These are phyloP conservation scores for Suillus subaureus DNA, from an alignment of 768 basidiomycete species.

Conservation along the genomic window DNA sequence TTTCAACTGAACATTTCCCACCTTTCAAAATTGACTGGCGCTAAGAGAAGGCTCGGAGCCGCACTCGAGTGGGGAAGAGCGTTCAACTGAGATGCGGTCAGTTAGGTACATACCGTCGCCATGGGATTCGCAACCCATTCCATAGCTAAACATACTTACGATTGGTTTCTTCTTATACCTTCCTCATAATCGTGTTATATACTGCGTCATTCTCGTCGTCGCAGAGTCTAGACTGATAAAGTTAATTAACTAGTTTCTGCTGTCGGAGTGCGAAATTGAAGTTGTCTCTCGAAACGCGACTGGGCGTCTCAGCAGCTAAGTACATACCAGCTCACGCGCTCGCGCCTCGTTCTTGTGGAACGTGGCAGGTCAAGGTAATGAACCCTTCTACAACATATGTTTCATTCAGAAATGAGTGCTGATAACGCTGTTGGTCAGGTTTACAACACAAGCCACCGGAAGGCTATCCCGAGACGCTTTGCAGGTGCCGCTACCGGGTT, in stretches of 20 bases:
- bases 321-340: conserved; percentile 17
- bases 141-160: not conserved
- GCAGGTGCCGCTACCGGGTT: conserved; percentile 23
- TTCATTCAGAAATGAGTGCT: conserved; percentile 8
- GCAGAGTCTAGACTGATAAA: not conserved
- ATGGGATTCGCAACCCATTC: not conserved
- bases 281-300: conserved; percentile 4
- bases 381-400: conserved; percentile 3
- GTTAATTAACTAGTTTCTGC: not conserved
- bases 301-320: not conserved
- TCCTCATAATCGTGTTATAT: not conserved
- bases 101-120: not conserved
- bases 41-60: not conserved
- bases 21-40: not conserved
- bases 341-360: conserved; percentile 21
- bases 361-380: conserved; percentile 14
- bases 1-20: not conserved
- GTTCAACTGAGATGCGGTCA: not conserved
- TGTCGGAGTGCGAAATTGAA: conserved; percentile 5
- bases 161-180: not conserved
- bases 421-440: conserved; percentile 29
- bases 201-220: not conserved
- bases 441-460: conserved; percentile 33
- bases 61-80: not conserved
- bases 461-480: conserved; percentile 24